A percentile compares a stretch with the other conserved stretches of the same genome.
These are phyloP conservation scores for Pseudomonodictys pantanalensis DNA, from an alignment of 495 filamentous ascomycete genomes.

Conservation along the genomic window DNA sequence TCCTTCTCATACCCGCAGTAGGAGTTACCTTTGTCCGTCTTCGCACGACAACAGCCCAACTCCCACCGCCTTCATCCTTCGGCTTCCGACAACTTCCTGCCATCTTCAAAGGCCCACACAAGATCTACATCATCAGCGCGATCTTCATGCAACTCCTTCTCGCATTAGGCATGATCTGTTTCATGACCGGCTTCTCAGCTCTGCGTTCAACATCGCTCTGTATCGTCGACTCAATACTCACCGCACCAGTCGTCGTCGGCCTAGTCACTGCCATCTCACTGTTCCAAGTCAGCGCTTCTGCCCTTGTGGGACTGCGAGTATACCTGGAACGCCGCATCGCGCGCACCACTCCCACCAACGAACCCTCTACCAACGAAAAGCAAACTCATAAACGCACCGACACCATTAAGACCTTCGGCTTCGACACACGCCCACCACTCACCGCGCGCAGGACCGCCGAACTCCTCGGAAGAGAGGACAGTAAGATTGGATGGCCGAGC, in stretches of 20 bases:
- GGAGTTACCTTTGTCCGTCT: slow-evolving; percentile 3
- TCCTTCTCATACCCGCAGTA: neutral
- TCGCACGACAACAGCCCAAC: neutral
- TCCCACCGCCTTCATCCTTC: neutral
- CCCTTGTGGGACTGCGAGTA: neutral
- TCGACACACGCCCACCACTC: neutral
- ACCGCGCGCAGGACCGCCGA: neutral
- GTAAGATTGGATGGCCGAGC: neutral
- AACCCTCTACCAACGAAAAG: neutral
- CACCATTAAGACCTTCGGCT: slow-evolving; percentile 1
- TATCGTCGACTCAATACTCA: slow-evolving; percentile 11
- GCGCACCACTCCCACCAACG: neutral
- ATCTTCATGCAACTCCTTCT: neutral
- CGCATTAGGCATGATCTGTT: neutral
- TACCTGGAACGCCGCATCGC: slow-evolving; percentile 14
- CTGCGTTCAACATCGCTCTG: slow-evolving; percentile 9
- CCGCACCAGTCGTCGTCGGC: slow-evolving; percentile 2
- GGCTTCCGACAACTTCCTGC: neutral
- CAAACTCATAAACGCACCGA: neutral
- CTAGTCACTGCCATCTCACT: neutral
- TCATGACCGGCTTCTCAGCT: neutral
- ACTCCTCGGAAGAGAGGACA: slow-evolving; percentile 2
- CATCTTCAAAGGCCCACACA: neutral
- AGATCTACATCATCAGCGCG: neutral
- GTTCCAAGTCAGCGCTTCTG: slow-evolving; percentile 2